Evolutionary conservation across 495 filamentous ascomycete species (phyloP), one percentile per base, ranked within the genome.

Genomic region (Neurospora sp.): DNA sequence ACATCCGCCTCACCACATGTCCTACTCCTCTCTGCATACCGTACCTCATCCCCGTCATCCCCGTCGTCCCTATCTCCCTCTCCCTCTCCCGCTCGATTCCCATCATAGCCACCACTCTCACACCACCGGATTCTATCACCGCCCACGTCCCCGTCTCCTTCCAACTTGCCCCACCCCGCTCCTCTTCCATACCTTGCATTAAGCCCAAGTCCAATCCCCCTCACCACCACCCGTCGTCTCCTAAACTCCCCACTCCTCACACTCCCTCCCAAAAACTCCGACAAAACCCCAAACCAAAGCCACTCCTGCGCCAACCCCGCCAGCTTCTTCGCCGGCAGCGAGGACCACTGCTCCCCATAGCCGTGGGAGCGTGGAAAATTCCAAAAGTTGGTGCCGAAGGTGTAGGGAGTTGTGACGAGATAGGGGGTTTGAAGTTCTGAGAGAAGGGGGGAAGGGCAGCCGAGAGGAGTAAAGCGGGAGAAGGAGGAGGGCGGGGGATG

Each of bases 281-380:
- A 74, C 39, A 78, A 69, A 44, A 73, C 72, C 20, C 73, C 77
- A 46, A 78, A 78, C 73, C 75, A 78, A 2, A 78, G 75, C 77
- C 77, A 78, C 35, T 73, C 76, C 71, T 78, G 77, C 9, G 73
- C 75, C 16, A 78, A 72, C 12, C 75, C 73, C 1, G 77, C 77
- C 20, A 78, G 70, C 5, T 72, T 71, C n/a, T 69, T 70, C 5
- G 73, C 75, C 39, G 77, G 77, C 12, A 78, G 68, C n/a, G 73
- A 74, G 9, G 75, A 70, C 77, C 77, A 78, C 41, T 74, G 77
- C 38, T 75, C 75, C 53, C 77, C 75, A 12, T 75, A 78, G 61
- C 77, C 77, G 53, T 78, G 75, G 2, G 72, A 53, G 44, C 75
- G 73, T 31, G 77, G 75, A 22, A 78, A 78, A 39, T 76, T 74